Evolutionary conservation across 23 red algal genomes (phyloP), one percentile per base, ranked within the genome.

Genomic region (Pyropia yezoensis): DNA sequence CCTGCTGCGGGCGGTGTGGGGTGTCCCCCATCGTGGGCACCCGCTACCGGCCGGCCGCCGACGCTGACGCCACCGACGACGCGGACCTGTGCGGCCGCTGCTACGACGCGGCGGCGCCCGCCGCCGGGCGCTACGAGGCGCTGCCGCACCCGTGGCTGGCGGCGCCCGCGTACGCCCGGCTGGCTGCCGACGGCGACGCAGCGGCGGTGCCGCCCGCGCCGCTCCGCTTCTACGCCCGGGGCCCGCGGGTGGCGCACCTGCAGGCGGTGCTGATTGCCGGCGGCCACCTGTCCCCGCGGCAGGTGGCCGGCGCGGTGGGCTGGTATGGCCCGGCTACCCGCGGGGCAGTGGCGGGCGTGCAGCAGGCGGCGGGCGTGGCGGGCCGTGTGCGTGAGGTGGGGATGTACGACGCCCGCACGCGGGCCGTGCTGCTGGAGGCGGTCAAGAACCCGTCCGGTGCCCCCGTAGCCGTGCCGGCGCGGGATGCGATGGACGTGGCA

Each of bases 391-490:
- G 66, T 14, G 56, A 87, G 59, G 33, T 52, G 16, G 82, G 82
- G 5, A 72, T 87, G 8, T 87, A 87, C 30, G 82, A 87, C 33
- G 82, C 57, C 24, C 70, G 54, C 16, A 87, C 82, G 22, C 70
- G 70, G 13, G 82, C 57, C 14, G 69, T 57, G 24, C 14, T 87
- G 53, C 16, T 50, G 1, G 75, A n/a, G n/a, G n/a, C n/a, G n/a
- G n/a, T n/a, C n/a, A n/a, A n/a, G n/a, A n/a, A n/a, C n/a, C n/a
- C n/a, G n/a, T n/a, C n/a, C n/a, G n/a, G n/a, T n/a, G n/a, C n/a
- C n/a, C n/a, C n/a, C n/a, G n/a, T n/a, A n/a, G n/a, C n/a, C n/a
- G n/a, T n/a, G n/a, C n/a, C n/a, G n/a, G n/a, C n/a, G n/a, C n/a
- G n/a, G n/a, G n/a, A n/a, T n/a, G n/a, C n/a, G n/a, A n/a, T n/a